A percentile compares a stretch with the other conserved stretches of the same genome.
Evolutionary conservation across 306 rosid genomes (phyloP).

Genomic region (Phaseolus lunatus): DNA sequence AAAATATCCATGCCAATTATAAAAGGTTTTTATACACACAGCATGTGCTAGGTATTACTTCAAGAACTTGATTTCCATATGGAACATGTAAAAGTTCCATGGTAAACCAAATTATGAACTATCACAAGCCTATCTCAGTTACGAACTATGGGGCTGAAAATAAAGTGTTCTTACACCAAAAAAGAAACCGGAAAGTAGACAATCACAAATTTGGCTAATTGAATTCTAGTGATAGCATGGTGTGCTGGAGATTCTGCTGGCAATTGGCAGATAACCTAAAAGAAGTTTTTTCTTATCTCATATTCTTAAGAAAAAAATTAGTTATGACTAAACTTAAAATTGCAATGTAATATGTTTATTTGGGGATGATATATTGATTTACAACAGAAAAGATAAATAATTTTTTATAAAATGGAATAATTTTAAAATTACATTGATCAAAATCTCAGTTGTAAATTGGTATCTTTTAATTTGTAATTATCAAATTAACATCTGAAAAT

Average conservation of each 20-base stretch:
- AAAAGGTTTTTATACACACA: not conserved
- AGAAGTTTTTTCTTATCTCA: slow-evolving; percentile 5
- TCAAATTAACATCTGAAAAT: too few species aligned
- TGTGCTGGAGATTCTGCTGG: too few species aligned
- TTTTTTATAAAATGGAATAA: too few species aligned
- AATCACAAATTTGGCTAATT: slow-evolving; percentile 26
- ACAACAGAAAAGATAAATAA: too few species aligned
- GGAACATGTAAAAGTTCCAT: not conserved
- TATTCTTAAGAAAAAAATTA: not conserved
- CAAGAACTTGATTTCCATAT: not conserved
- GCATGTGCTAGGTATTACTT: not conserved
- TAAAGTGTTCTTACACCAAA: not conserved
- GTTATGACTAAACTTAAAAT: not conserved
- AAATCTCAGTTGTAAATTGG: too few species aligned
- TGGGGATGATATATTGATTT: too few species aligned
- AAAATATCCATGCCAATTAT: too few species aligned
- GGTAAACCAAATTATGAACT: not conserved
- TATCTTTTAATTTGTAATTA: too few species aligned
- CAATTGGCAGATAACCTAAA: too few species aligned
- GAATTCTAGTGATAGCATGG: too few species aligned
- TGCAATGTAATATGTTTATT: not conserved
- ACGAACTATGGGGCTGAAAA: too few species aligned
- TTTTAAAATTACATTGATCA: too few species aligned
- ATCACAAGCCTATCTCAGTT: not conserved
- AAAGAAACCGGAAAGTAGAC: slow-evolving; percentile 9